Base-by-base conservation (phyloP, 2,329 filamentous ascomycete species). In the Botrytis porri region DNA sequence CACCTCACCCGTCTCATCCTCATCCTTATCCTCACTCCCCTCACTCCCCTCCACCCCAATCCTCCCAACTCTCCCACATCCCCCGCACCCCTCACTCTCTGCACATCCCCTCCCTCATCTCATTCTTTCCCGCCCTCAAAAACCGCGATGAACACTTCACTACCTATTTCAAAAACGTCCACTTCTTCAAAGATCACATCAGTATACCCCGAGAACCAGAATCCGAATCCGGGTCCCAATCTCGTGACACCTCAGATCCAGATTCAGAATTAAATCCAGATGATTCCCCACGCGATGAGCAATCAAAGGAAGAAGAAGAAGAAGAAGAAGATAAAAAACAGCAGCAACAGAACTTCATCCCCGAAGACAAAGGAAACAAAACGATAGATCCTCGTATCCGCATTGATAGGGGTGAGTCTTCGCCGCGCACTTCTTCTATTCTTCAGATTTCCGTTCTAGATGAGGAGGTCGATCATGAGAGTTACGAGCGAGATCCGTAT, bases 141-240 rank as follows among this genome's bases (percentile, higher is more conserved):
- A 57, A 29, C 0, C 14, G 51, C 14, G 16, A 4, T 54, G 48
- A 54, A 6, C 48, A 54, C 14, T 16, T 57, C n/a, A 32, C 7
- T 14, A 18, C 18, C 6, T 57, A 57, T 57, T 29, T 57, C 51
- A 3, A 57, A 18, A 29, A 29, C n/a, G 8, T 32, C 3, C 3
- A 3, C 6, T 8, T 57, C 14, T 29, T 29, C 14, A 7, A 29
- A 9, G 0, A 8, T 0, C 0, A 8, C 2, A 18, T 29, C 0
- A 18, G 7, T 2, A 29, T 57, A 29, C 6, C 51, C 6, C 2
- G 6, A 9, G n/a, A 45, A 9, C 43, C 18, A 45, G 8, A 22
- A 54, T 16, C 25, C 10, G 14, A 51, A 51, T 10, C 5, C 25
- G 0, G 7, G 2, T 4, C 4, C 25, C 4, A n/a, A 14, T n/a